Conservation (phyloP, 164 flowering plant genomes). For the Cinnamomum micranthum region DNA sequence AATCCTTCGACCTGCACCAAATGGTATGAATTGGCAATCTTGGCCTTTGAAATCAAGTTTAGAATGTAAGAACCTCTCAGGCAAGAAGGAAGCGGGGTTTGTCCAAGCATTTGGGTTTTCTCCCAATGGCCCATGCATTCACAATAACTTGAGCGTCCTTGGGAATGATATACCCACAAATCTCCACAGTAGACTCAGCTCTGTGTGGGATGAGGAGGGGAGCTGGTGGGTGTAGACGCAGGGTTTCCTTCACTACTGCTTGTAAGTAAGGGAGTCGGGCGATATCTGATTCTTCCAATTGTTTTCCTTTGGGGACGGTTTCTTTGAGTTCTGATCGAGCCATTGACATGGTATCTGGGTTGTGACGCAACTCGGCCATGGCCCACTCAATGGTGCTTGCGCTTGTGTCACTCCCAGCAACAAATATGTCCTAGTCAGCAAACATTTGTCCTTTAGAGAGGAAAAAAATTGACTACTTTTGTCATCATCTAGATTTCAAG, state of each 20-base stretch:
- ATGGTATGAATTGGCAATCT: conserved; percentile 4
- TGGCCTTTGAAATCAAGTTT: conserved; percentile 1
- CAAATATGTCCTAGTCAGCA: conserved; percentile 13
- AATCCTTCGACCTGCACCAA: conserved; percentile 12
- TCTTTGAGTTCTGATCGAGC: conserved; percentile 10
- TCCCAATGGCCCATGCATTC: conserved; percentile 11
- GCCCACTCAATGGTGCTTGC: conserved; percentile 23
- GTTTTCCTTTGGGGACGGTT: background rate
- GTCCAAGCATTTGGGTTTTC: background rate
- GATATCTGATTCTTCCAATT: conserved; percentile 6
- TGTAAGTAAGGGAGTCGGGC: background rate
- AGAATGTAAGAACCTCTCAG: conserved; percentile 6
- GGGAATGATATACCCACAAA: conserved; percentile 5
- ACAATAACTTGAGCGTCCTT: conserved; percentile 5
- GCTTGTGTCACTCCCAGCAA: conserved; percentile 18
- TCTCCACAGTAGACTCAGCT: background rate
- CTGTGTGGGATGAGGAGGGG: conserved; percentile 12
- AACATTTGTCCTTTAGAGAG: background rate
- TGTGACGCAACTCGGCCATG: conserved; percentile 13
- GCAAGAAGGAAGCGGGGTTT: background rate
- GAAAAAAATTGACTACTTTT: no score
- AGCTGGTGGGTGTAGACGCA: conserved; percentile 9
- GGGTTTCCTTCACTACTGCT: conserved; percentile 8
- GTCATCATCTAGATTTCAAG: background rate
- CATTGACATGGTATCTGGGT: conserved; percentile 11